Base-by-base conservation (phyloP, 257 asterid genomes). In the Anisodus tanguticus region DNA sequence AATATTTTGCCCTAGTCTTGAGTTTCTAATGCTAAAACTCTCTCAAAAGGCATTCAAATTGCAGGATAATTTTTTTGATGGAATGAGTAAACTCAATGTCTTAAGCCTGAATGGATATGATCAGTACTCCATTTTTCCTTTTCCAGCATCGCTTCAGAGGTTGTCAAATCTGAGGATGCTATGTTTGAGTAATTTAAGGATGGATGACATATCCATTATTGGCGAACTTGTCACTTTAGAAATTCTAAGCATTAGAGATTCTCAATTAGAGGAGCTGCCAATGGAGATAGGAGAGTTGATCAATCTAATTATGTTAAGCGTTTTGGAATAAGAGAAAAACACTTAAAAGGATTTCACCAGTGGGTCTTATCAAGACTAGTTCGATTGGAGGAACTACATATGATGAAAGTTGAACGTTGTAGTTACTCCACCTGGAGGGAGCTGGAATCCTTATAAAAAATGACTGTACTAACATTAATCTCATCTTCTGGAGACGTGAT, bases 301-400 rank as follows among this genome's bases (percentile, higher is more conserved):
- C 55, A 45, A 84, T 9, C 79, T 84, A 22, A 84, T 69, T 71
- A 51, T 74, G 43, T 76, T 84, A 68, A 87, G 84, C n/a, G 63
- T 81, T 51, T 87, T 60, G 59, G 82, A 55, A 68, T 51, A 9
- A 81, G 86, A 8, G 1, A 6, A 8, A 0, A 5, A 11, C 58
- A 54, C 76, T 84, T 70, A 35, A 67, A 60, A n/a, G 37, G 37
- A 87, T 84, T 76, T 43, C 39, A 19, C 81, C 41, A 0, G 9
- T 79, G 83, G 80, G 82, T 63, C 37, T 8, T 87, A 17, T 80
- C 84, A 11, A 41, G 82, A 51, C 37, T 87, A 55, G 53, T 59
- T 9, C 53, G 59, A 37, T 81, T 87, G 69, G 83, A 87, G 62
- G 89, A 87, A 80, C 51, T 87, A 5, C 69, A 76, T 39, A 43